Base-by-base conservation (phyloP, 352 stramenopile genomes). In the Globisporangium spinosum region DNA sequence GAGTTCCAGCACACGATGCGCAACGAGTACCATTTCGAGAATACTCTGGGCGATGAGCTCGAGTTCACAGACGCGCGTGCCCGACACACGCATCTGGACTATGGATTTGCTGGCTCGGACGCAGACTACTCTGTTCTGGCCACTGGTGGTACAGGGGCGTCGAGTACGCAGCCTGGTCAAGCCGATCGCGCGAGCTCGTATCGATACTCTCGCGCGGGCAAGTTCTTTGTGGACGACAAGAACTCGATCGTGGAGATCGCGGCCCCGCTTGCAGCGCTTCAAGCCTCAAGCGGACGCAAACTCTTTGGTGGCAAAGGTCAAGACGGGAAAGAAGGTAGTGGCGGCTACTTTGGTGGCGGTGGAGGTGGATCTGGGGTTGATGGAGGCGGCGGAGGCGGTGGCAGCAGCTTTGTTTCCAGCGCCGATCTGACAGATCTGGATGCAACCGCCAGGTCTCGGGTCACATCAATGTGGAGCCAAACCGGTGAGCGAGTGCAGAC, bases 331-430 rank as follows among this genome's bases (percentile, higher is more conserved):
- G 82, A 93, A 65, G 84, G 72, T 13, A 87, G 89, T n/a, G 83
- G 77, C 3, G 89, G 89, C 0, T 93, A 78, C 58, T 95, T 79
- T 65, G 89, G 89, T 7, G 89, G 89, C 3, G 89, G 86, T 47
- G 82, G 85, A 5, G 87, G 87, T 29, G 85, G 87, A 0, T 67
- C 81, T 34, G 87, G 87, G 10, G 54, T 89, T 22, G 83, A 90
- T 53, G 87, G 75, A 0, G 79, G 74, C 22, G 85, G 87, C 0
- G 87, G 87, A 0, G 87, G 83, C 0, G 85, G 87, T 12, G 87
- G 84, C 0, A 90, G 77, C 64, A 90, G 82, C 66, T 90, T 82
- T 40, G 49, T 89, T 1, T 78, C 73, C 0, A 45, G 63, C 22
- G n/a, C 45, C 0, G 45, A 78, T 8, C 40, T 81, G 29, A 72